A percentile compares a stretch with the other conserved stretches of the same genome.
phyloP scores from a whole-genome alignment of 2,329 filamentous ascomycete species.

The Verticillium albo-atrum region DNA sequence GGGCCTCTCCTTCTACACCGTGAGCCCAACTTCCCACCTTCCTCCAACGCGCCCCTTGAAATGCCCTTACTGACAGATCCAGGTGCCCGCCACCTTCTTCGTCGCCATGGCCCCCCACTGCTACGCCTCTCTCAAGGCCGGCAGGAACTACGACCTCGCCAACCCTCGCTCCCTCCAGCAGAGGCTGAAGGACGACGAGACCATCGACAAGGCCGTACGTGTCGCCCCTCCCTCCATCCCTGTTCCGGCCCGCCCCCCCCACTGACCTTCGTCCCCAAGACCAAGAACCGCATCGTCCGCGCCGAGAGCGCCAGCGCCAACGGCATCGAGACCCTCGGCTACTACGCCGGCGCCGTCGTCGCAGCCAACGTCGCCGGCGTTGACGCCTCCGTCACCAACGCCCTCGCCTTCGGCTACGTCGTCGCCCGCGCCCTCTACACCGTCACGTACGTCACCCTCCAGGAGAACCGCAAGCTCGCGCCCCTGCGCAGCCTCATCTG shows the following conservation, averaged over 20 bases:
- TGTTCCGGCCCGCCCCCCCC: not conserved
- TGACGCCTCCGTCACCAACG: constrained; percentile 30
- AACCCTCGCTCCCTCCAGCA: constrained; percentile 31
- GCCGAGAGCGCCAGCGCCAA: constrained; percentile 44
- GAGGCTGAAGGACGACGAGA: constrained; percentile 23
- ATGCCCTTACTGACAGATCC: not conserved
- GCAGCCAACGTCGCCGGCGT: constrained; percentile 42
- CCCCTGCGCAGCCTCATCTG: constrained; percentile 33
- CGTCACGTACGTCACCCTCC: constrained; percentile 36
- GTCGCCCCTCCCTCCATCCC: not conserved
- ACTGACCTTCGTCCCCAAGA: constrained; percentile 22
- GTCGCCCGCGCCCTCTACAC: constrained; percentile 34
- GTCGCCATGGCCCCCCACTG: constrained; percentile 28
- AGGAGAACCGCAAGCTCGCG: constrained; percentile 32
- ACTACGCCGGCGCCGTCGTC: constrained; percentile 37
- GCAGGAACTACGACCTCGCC: constrained; percentile 29
- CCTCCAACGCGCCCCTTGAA: too few species aligned
- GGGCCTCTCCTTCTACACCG: constrained; percentile 26
- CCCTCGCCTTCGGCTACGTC: constrained; percentile 33
- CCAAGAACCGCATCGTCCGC: constrained; percentile 50
- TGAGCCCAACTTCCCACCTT: constrained; percentile 14
- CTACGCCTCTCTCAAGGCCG: constrained; percentile 24
- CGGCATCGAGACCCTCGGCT: constrained; percentile 37
- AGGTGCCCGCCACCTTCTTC: constrained; percentile 37
- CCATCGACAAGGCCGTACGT: constrained; percentile 22